Evolutionary conservation across 805 yeast genomes (phyloP).

Genomic region (Candida nitratophila): DNA sequence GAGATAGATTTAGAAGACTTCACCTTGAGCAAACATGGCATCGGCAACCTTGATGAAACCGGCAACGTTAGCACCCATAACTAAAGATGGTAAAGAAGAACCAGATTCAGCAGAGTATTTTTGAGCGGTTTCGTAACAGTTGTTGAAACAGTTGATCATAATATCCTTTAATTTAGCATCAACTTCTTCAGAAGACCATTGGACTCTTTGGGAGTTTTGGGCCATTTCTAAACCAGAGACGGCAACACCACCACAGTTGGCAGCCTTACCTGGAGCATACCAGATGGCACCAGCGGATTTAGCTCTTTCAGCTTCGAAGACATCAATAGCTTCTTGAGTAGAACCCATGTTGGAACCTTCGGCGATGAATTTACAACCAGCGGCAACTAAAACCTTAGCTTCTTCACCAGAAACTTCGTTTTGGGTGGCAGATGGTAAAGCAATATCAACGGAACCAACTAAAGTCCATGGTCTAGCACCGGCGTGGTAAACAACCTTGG

Average conservation of each 20-base stretch:
- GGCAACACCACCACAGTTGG: slow-evolving; percentile 99
- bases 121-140: slow-evolving; percentile 83
- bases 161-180: slow-evolving; percentile 85
- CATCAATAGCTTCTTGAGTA: slow-evolving; percentile 92
- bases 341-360: slow-evolving; percentile 99
- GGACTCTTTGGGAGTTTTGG: slow-evolving; percentile 91
- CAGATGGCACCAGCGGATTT: slow-evolving; percentile 56
- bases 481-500: slow-evolving; percentile 69
- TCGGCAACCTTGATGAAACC: slow-evolving; percentile 98
- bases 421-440: slow-evolving; percentile 97
- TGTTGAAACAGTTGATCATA: slow-evolving; percentile 89
- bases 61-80: slow-evolving; percentile 98
- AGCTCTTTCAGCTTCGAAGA: slow-evolving; percentile 78
- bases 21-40: slow-evolving; percentile 98
- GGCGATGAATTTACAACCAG: slow-evolving; percentile 89
- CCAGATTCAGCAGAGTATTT: slow-evolving; percentile 66
- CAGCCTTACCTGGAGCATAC: slow-evolving; percentile 99
- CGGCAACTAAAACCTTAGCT: slow-evolving; percentile 88
- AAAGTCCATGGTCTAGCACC: slow-evolving; percentile 97
- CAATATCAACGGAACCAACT: slow-evolving; percentile 89
- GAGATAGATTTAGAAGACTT: slow-evolving; percentile 34
- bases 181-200: slow-evolving; percentile 90
- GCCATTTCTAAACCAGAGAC: slow-evolving; percentile 99
- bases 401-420: slow-evolving; percentile 96
- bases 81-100: slow-evolving; percentile 82